phyloP scores from a whole-genome alignment of 2,329 filamentous ascomycete species.

The Colletotrichum sansevieriae region DNA sequence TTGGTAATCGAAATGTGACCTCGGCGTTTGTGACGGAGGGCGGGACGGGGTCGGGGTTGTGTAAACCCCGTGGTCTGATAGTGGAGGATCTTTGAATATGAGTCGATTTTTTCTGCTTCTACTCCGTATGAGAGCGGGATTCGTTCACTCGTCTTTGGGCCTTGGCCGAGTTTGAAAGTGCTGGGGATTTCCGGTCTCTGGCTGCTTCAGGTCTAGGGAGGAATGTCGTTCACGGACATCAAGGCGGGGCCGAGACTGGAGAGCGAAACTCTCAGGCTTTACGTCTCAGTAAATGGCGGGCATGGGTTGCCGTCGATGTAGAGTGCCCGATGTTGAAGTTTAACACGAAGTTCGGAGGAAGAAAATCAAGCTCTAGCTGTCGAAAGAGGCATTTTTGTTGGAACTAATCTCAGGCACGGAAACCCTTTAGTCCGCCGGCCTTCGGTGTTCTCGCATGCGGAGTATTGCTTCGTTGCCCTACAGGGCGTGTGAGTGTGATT shows the following conservation, averaged over 20 bases:
- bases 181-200: slow-evolving; percentile 8
- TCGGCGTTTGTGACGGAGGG: slow-evolving; percentile 39
- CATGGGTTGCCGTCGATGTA: slow-evolving; percentile 17
- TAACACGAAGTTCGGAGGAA: neutral
- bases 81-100: slow-evolving; percentile 3
- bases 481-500: neutral
- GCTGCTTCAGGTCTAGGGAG: slow-evolving; percentile 25
- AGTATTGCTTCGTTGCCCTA: neutral
- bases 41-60: slow-evolving; percentile 36
- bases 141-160: neutral
- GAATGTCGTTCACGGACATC: slow-evolving; percentile 13
- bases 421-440: slow-evolving; percentile 19
- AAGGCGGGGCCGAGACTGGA: slow-evolving; percentile 20
- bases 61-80: slow-evolving; percentile 36
- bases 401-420: neutral
- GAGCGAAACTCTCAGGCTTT: neutral
- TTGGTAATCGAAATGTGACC: slow-evolving; percentile 37
- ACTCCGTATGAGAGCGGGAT: neutral
- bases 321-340: neutral
- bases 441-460: slow-evolving; percentile 11
- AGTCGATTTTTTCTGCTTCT: neutral
- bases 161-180: neutral
- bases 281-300: neutral
- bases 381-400: neutral
- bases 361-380: neutral